Percentiles rank a stretch among this genome's conserved stretches.
These are phyloP conservation scores for Suillus variegatus DNA, from an alignment of 768 basidiomycete species.

Conservation along the genomic window DNA sequence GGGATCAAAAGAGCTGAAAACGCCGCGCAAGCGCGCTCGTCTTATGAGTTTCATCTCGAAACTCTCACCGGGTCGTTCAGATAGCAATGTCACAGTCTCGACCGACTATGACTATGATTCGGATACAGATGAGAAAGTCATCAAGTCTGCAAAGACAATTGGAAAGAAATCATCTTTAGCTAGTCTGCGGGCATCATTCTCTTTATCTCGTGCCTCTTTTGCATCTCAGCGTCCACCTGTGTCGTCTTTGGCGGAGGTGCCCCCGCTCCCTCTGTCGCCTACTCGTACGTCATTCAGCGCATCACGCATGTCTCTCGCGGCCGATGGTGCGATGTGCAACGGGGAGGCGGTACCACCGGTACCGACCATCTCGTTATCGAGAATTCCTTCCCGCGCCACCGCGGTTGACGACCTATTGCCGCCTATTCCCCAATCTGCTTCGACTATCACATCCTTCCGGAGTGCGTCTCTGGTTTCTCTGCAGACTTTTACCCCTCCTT, in stretches of 20 bases:
- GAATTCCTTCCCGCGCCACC: constrained; percentile 23
- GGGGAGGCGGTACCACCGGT: constrained; percentile 6
- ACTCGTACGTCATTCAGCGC: constrained; percentile 15
- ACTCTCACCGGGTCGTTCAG: constrained; percentile 30
- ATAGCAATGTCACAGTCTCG: constrained; percentile 14
- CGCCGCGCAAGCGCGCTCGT: constrained; percentile 31
- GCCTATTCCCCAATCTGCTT: constrained; percentile 32
- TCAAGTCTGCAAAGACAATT: constrained; percentile 21
- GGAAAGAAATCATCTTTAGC: constrained; percentile 33
- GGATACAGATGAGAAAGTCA: constrained; percentile 19
- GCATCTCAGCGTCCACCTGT: constrained; percentile 26
- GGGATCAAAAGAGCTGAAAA: constrained; percentile 20
- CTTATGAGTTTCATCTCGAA: constrained; percentile 35
- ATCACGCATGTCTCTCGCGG: constrained; percentile 8
- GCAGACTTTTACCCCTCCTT: constrained; percentile 1
- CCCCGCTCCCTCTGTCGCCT: constrained; percentile 30
- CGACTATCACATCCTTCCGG: constrained; percentile 24
- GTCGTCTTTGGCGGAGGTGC: constrained; percentile 22
- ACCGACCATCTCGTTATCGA: constrained; percentile 19
- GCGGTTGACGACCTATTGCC: constrained; percentile 16
- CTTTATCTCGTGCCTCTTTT: constrained; percentile 30
- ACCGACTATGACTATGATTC: constrained; percentile 29
- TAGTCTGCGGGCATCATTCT: constrained; percentile 31
- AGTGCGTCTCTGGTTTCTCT: constrained; percentile 26
- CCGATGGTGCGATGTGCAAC: background rate